These are phyloP conservation scores for Linnemannia exigua DNA, from an alignment of 192 early-diverging fungal species.

Conservation along the genomic window DNA sequence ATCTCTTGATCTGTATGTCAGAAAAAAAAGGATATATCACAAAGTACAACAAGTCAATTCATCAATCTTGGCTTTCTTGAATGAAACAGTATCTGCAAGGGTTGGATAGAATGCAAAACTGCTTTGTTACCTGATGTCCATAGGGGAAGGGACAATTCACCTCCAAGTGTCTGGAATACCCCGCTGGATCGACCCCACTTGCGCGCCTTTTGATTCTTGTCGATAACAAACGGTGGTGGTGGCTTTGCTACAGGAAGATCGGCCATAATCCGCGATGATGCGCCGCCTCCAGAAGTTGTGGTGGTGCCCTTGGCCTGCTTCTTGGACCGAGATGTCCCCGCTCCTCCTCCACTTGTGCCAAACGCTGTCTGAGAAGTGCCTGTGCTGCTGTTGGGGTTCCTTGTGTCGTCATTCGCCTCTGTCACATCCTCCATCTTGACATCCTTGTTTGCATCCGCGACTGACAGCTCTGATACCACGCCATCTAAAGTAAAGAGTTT, in stretches of 20 bases:
- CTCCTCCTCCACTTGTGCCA: neutral
- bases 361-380: neutral
- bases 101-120: neutral
- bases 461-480: neutral
- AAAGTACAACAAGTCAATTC: neutral
- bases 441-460: constrained; percentile 9
- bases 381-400: neutral
- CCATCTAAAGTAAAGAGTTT: neutral
- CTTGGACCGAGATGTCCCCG: neutral
- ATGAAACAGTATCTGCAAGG: neutral
- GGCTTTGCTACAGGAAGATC: constrained; percentile 10
- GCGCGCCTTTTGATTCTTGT: constrained; percentile 40
- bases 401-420: neutral
- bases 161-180: constrained; percentile 41
- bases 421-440: constrained; percentile 5
- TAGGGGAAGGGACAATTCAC: constrained; percentile 32
- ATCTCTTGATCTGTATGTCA: constrained; percentile 46
- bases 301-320: neutral
- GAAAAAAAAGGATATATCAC: neutral
- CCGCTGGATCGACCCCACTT: constrained; percentile 38
- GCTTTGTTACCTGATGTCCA: constrained; percentile 45
- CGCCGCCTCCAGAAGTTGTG: neutral
- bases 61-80: neutral
- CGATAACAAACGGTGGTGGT: constrained; percentile 33
- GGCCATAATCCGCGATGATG: constrained; percentile 15